Percentiles rank a stretch among this genome's conserved stretches.
These are phyloP conservation scores for Suhomyces terraborum DNA, from an alignment of 1,139 yeast genomes.

Conservation along the genomic window DNA sequence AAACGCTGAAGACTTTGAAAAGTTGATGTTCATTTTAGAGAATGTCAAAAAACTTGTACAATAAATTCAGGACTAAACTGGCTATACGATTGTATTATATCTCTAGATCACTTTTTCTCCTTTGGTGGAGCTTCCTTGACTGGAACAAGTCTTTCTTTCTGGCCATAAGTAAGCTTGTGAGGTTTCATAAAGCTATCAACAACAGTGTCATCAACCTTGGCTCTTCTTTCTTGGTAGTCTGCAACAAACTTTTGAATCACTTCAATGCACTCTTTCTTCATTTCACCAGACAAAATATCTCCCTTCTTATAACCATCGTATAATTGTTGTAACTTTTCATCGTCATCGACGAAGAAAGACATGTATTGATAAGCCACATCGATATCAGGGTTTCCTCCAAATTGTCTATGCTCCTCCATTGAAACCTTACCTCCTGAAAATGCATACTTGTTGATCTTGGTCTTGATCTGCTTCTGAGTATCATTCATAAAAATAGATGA, in stretches of 20 bases:
- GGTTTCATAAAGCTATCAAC: slow-evolving; percentile 79
- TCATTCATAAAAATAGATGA: slow-evolving; percentile 94
- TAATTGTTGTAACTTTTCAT: slow-evolving; percentile 66
- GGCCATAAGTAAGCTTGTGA: slow-evolving; percentile 76
- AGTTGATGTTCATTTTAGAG: slow-evolving; percentile 42
- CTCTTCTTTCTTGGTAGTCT: slow-evolving; percentile 79
- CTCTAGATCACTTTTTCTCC: slow-evolving; percentile 3
- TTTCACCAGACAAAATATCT: slow-evolving; percentile 85
- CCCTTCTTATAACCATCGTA: slow-evolving; percentile 75
- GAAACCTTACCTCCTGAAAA: slow-evolving; percentile 93
- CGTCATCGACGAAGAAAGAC: slow-evolving; percentile 87
- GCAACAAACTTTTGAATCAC: slow-evolving; percentile 76
- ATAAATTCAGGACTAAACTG: not conserved
- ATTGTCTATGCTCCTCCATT: slow-evolving; percentile 82
- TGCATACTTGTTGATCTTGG: slow-evolving; percentile 94
- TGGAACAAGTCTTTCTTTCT: slow-evolving; percentile 69
- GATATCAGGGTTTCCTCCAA: slow-evolving; percentile 93
- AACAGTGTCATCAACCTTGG: slow-evolving; percentile 63
- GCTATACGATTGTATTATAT: not conserved
- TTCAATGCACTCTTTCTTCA: slow-evolving; percentile 85
- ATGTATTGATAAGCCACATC: slow-evolving; percentile 95
- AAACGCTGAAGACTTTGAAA: slow-evolving; percentile 40
- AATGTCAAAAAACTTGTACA: slow-evolving; percentile 29
- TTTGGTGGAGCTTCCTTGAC: slow-evolving; percentile 39
- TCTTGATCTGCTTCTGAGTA: slow-evolving; percentile 86